phyloP scores from a whole-genome alignment of 352 stramenopile genomes.

The Phytophthora hibernalis region DNA sequence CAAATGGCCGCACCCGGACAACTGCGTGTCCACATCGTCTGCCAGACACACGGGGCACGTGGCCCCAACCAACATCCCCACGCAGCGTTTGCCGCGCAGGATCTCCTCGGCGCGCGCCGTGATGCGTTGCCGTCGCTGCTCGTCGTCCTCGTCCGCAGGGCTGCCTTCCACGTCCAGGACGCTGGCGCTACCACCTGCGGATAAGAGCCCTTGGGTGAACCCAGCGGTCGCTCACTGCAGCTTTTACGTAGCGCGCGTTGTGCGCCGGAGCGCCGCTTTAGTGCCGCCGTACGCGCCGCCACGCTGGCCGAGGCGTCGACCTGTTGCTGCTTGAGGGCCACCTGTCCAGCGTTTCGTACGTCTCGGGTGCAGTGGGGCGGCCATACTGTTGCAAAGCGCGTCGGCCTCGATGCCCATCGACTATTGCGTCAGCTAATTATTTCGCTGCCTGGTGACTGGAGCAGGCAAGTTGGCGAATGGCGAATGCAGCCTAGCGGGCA shows the following conservation, averaged over 20 bases:
- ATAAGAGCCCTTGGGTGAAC: conserved; percentile 32
- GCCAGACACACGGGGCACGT: conserved; percentile 77
- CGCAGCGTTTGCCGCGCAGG: conserved; percentile 59
- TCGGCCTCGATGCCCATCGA: conserved; percentile 32
- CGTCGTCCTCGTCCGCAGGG: conserved; percentile 30
- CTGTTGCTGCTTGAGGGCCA: conserved; percentile 46
- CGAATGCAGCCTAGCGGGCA: neutral
- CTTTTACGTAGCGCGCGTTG: conserved; percentile 46
- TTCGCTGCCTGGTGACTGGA: conserved; percentile 17
- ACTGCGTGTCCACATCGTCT: conserved; percentile 76
- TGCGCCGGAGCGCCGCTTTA: conserved; percentile 42
- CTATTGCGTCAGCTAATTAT: neutral
- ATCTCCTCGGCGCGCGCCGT: conserved; percentile 72
- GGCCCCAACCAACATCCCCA: conserved; percentile 69
- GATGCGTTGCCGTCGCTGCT: conserved; percentile 51
- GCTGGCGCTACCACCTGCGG: conserved; percentile 38
- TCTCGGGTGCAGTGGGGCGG: conserved; percentile 34
- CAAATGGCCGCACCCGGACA: conserved; percentile 68
- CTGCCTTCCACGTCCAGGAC: conserved; percentile 42
- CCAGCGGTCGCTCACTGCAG: conserved; percentile 43
- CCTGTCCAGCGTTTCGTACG: conserved; percentile 49
- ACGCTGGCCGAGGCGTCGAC: conserved; percentile 26
- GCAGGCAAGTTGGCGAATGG: conserved; percentile 38
- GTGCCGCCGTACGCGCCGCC: conserved; percentile 24
- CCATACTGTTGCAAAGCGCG: conserved; percentile 24